These are phyloP conservation scores for Tubosaeta sp. DNA, from an alignment of 768 basidiomycete species.

Conservation along the genomic window DNA sequence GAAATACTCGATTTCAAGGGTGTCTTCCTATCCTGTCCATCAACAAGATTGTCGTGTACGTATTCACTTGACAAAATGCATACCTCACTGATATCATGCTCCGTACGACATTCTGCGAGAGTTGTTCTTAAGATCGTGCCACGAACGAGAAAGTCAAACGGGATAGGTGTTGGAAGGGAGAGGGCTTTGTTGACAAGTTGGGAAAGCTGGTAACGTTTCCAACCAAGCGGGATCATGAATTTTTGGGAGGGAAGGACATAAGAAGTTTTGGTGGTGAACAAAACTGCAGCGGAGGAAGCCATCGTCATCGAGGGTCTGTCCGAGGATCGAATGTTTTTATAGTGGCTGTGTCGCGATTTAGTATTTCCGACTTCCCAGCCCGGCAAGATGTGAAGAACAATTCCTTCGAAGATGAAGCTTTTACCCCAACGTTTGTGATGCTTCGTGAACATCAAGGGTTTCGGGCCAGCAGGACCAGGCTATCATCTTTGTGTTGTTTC, in stretches of 20 bases:
- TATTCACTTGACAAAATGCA: neutral
- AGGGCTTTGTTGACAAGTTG: conserved; percentile 96
- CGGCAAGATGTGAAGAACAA: too few species aligned
- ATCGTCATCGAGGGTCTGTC: neutral
- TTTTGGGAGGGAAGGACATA: conserved; percentile 53
- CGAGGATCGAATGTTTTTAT: neutral
- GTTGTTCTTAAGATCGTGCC: conserved; percentile 75
- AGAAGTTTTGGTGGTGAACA: conserved; percentile 17
- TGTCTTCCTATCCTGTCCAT: conserved; percentile 62
- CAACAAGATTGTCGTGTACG: conserved; percentile 5
- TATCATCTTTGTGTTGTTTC: too few species aligned
- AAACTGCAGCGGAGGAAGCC: conserved; percentile 14
- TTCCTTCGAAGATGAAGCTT: too few species aligned
- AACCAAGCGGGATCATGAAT: conserved; percentile 86
- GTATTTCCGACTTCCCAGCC: too few species aligned
- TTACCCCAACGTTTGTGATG: too few species aligned
- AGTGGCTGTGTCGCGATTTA: neutral
- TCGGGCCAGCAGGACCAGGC: too few species aligned
- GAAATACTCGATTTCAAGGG: conserved; percentile 88
- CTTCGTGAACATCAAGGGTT: too few species aligned
- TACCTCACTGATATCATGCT: conserved; percentile 70
- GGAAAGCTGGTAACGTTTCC: conserved; percentile 95
- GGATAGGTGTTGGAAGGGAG: conserved; percentile 64
- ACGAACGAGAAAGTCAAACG: conserved; percentile 88
- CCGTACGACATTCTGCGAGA: conserved; percentile 70